Evolutionary conservation across 805 yeast genomes (phyloP).

Genomic region (Schwanniomyces pseudopolymorphus): DNA sequence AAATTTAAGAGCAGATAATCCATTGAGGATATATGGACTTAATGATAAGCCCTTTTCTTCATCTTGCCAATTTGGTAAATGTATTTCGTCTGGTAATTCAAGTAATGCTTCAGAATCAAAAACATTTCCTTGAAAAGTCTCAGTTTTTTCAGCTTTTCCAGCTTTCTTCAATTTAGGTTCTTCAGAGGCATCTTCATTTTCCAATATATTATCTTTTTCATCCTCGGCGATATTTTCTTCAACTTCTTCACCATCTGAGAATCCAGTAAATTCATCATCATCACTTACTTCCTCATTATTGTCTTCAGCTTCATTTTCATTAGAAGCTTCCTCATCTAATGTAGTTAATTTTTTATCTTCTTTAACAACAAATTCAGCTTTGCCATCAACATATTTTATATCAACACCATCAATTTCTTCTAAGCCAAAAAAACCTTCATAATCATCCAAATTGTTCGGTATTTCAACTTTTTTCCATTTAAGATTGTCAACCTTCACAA

Average conservation of each 20-base stretch:
- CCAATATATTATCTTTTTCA: constrained; percentile 2
- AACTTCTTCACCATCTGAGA: constrained; percentile 1
- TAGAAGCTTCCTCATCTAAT: constrained; percentile 4
- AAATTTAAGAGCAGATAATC: constrained; percentile 60
- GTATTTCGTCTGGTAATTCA: constrained; percentile 17
- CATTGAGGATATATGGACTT: constrained; percentile 59
- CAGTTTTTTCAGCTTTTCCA: background rate
- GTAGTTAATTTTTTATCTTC: constrained; percentile 22
- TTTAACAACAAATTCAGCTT: constrained; percentile 50
- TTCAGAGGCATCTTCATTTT: background rate
- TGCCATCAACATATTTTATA: constrained; percentile 71
- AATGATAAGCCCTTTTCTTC: constrained; percentile 42
- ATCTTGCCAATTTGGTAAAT: constrained; percentile 61
- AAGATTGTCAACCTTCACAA: constrained; percentile 51
- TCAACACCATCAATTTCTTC: constrained; percentile 95
- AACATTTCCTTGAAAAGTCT: background rate
- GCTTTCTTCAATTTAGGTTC: background rate
- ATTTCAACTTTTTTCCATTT: constrained; percentile 82
- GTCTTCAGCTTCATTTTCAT: constrained; percentile 15
- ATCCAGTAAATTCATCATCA: constrained; percentile 17
- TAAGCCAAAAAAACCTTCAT: constrained; percentile 86
- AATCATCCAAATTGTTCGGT: constrained; percentile 82
- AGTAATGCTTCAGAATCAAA: background rate
- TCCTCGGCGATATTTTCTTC: background rate
- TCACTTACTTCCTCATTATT: constrained; percentile 15